Conservation (phyloP, 2,329 filamentous ascomycete species). For the Clathrospora elynae region DNA sequence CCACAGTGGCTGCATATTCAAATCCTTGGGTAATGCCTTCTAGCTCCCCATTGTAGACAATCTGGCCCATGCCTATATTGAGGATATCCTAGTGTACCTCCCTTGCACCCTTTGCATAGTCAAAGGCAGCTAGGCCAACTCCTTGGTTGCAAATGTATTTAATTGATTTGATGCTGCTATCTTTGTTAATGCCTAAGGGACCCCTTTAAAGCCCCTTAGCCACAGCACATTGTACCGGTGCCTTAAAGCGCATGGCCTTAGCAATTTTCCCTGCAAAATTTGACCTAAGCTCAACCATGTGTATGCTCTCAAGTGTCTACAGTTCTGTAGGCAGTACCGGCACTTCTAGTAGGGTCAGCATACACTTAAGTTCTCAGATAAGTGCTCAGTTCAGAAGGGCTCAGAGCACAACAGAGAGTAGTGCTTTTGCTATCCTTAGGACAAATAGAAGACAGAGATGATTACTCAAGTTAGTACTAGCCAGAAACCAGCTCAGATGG, state of each 20-base stretch:
- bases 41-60: no score
- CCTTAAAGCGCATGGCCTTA: conserved; percentile 3
- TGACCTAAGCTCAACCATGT: conserved; percentile 3
- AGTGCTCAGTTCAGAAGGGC: conserved; percentile 23
- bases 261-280: conserved; percentile 3
- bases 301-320: background rate
- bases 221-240: no score
- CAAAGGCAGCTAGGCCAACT: no score
- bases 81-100: no score
- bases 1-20: no score
- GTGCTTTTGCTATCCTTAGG: conserved; percentile 16
- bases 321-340: conserved; percentile 7
- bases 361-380: conserved; percentile 15
- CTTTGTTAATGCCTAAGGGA: no score
- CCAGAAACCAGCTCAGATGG: conserved; percentile 15
- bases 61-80: no score
- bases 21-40: no score
- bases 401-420: conserved; percentile 5
- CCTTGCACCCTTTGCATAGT: no score
- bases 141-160: no score
- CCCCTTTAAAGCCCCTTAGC: no score
- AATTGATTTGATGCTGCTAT: no score
- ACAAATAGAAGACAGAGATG: conserved; percentile 24
- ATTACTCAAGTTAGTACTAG: conserved; percentile 13
- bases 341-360: conserved; percentile 5